These are phyloP conservation scores for Linnemannia schmuckeri DNA, from an alignment of 192 early-diverging fungal genomes.

Conservation along the genomic window DNA sequence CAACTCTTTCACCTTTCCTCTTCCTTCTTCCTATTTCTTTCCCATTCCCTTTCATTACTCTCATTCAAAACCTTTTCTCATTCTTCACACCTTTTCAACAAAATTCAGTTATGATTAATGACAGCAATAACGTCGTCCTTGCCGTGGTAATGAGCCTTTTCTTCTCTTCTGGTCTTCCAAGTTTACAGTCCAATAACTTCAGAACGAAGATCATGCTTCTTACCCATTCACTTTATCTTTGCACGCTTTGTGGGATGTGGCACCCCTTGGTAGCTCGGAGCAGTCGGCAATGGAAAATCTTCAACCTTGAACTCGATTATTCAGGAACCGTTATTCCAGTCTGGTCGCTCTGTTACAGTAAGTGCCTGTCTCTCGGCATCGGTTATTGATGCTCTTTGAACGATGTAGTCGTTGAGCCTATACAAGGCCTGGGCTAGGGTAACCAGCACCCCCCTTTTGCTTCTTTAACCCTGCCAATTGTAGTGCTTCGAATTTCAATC, in stretches of 20 bases:
- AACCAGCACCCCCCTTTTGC: no score
- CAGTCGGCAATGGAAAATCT: slow-evolving; percentile 66
- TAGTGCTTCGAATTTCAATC: background rate
- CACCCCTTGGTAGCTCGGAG: slow-evolving; percentile 39
- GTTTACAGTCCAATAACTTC: background rate
- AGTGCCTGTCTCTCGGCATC: background rate
- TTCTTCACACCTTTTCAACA: background rate
- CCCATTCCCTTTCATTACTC: background rate
- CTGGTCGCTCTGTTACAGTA: slow-evolving; percentile 59
- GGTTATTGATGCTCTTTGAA: no score
- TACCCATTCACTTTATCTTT: background rate
- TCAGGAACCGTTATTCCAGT: slow-evolving; percentile 59
- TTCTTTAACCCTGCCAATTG: background rate
- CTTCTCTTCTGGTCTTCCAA: background rate
- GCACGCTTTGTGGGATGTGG: background rate
- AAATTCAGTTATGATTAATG: slow-evolving; percentile 40
- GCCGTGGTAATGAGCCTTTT: slow-evolving; percentile 25
- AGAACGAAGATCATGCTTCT: background rate
- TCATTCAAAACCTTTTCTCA: slow-evolving; percentile 1
- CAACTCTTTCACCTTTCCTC: background rate
- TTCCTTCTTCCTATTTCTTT: background rate
- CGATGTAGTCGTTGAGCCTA: no score
- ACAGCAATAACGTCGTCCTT: slow-evolving; percentile 51
- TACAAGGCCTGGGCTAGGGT: no score
- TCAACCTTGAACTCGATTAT: slow-evolving; percentile 66